Evolutionary conservation across 148 eudicot genomes (phyloP).

Genomic region (Camellia lanceoleosa): DNA sequence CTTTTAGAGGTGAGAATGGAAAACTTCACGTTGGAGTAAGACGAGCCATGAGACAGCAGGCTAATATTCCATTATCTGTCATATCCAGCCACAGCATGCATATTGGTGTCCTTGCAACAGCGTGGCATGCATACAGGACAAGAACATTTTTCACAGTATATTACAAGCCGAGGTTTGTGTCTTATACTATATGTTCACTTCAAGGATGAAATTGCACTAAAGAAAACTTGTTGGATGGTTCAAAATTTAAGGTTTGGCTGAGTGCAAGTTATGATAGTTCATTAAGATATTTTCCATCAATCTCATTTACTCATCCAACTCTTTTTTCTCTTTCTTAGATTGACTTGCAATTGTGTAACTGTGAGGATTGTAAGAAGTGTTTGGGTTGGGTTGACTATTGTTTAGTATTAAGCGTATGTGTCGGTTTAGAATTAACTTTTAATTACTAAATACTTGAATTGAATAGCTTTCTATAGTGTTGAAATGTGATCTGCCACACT

Average conservation of each 20-base stretch:
- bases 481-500: background rate
- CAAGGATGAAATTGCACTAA: background rate
- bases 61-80: conserved; percentile 80
- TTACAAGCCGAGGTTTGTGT: conserved; percentile 87
- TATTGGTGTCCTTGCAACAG: conserved; percentile 97
- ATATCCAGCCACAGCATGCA: conserved; percentile 99
- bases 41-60: conserved; percentile 91
- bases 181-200: background rate
- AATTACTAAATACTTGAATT: no score
- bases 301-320: background rate
- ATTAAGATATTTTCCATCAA: background rate
- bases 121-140: conserved; percentile 89
- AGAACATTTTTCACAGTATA: conserved; percentile 85
- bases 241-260: background rate
- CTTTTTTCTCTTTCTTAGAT: background rate
- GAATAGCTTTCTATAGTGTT: no score
- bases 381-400: background rate
- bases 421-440: background rate
- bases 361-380: background rate
- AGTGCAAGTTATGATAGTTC: no score
- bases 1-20: conserved; percentile 84
- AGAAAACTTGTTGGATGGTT: background rate
- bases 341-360: background rate
- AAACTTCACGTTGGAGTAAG: conserved; percentile 98
- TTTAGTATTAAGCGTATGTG: background rate